Percentiles rank a stretch among this genome's conserved stretches.
Evolutionary conservation across 352 stramenopile genomes (phyloP).

Genomic region (Pelagophyceae sp.): DNA sequence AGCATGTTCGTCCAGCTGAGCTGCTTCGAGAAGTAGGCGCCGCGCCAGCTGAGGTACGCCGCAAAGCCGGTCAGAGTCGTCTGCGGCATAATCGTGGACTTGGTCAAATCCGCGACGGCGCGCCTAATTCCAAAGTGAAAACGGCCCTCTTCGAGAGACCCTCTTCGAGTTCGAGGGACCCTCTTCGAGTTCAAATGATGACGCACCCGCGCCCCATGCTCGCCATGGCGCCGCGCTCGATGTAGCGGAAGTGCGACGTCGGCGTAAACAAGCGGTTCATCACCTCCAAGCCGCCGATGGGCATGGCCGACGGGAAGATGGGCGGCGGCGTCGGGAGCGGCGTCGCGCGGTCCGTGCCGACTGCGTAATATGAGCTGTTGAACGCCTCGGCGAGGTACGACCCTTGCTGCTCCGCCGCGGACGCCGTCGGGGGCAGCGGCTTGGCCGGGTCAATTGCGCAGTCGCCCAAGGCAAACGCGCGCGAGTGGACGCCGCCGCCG

Average conservation of each 20-base stretch:
- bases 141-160: too few relatives aligned
- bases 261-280: conserved; percentile 32
- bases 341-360: conserved; percentile 36
- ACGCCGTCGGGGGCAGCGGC: conserved; percentile 74
- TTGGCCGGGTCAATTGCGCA: conserved; percentile 72
- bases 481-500: conserved; percentile 33
- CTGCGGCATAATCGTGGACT: conserved; percentile 42
- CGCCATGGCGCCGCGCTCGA: conserved; percentile 79
- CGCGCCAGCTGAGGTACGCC: conserved; percentile 82
- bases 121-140: conserved; percentile 80
- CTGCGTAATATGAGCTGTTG: conserved; percentile 39
- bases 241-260: conserved; percentile 53
- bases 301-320: conserved; percentile 40
- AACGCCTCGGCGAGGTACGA: conserved; percentile 49
- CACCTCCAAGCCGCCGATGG: conserved; percentile 30
- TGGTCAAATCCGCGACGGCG: conserved; percentile 74
- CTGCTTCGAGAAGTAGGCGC: conserved; percentile 89
- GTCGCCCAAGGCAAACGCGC: conserved; percentile 87
- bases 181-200: too few relatives aligned
- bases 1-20: conserved; percentile 79
- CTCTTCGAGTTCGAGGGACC: too few relatives aligned
- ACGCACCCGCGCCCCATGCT: too few relatives aligned
- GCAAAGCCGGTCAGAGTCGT: conserved; percentile 73
- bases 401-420: conserved; percentile 70
- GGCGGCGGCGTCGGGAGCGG: conserved; percentile 33